Evolutionary conservation across 768 basidiomycete species (phyloP), one percentile per base, ranked within the genome.

Genomic region (Naganishia randhawae): DNA sequence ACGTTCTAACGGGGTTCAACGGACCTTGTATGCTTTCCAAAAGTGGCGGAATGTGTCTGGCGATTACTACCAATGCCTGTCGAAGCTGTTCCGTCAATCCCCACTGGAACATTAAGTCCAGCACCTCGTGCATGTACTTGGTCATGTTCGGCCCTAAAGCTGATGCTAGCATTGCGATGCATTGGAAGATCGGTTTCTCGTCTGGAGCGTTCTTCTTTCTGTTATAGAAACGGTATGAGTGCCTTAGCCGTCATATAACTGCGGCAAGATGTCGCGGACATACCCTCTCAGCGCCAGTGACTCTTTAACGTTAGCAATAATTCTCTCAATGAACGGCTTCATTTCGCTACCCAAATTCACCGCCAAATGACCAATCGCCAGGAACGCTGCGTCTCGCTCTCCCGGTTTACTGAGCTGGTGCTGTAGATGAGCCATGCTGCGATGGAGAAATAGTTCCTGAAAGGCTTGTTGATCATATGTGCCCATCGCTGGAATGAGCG

Each of bases 81-180:
- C 88, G 85, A 42, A 99, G 83, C 14, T 93, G 87, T 71, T 94
- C 92, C 75, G 90, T 94, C 70, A 99, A 81, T 2, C 93, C 95
- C 76, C 89, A 95, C 0, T 88, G 89, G 76, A 98, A 90, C 90
- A 99, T 98, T 48, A 96, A 83, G 78, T 98, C 94, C 35, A 99
- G 85, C 72, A 97, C 90, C 75, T 98, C 96, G 79, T 97, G 96
- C 67, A 99, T 84, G 52, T 95, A 84, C 76, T 95, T 93, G 0
- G 96, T 98, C 53, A 99, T 82, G 78, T 93, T 95, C 2, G 93
- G 93, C 0, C 96, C 96, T 35, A 99, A 93, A 10, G 96, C 91
- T 1, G 87, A 86, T 0, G 94, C 92, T 50, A 99, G 83, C 92
- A 97, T 95, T 41, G 92, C 92, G 68, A 99, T 86, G 80, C 96